These are phyloP conservation scores for Coffea canephora DNA, from an alignment of 257 asterid species.

Conservation along the genomic window DNA sequence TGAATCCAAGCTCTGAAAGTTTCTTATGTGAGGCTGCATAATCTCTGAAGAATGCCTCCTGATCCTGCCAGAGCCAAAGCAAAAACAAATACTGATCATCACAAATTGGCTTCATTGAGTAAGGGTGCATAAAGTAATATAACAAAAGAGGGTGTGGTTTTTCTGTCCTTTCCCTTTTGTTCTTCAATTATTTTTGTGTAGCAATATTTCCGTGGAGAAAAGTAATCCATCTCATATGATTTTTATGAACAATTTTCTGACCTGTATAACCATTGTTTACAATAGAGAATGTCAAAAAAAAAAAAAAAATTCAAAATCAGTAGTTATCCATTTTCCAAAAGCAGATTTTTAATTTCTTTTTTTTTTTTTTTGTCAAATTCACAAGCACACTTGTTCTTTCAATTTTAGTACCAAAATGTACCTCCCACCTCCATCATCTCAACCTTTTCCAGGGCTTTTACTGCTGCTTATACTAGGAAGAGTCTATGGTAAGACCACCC, in stretches of 20 bases:
- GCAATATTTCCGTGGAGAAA: no score
- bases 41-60: conserved; percentile 83
- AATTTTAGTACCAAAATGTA: not conserved
- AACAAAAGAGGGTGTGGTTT: no score
- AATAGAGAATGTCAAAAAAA: not conserved
- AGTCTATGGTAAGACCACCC: not conserved
- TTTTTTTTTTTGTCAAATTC: not conserved
- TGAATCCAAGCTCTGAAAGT: conserved; percentile 84
- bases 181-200: not conserved
- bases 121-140: no score
- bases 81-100: not conserved
- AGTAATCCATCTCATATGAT: no score
- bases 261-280: not conserved
- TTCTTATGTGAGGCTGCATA: conserved; percentile 82
- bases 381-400: not conserved
- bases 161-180: no score
- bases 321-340: not conserved
- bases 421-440: not conserved
- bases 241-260: not conserved
- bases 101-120: not conserved
- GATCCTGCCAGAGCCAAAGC: conserved; percentile 44
- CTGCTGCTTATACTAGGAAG: not conserved
- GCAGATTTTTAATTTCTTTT: no score
- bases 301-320: not conserved
- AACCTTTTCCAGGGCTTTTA: not conserved